Evolutionary conservation across 2,329 filamentous ascomycete genomes (phyloP).

Genomic region (Diaporthe amygdali): DNA sequence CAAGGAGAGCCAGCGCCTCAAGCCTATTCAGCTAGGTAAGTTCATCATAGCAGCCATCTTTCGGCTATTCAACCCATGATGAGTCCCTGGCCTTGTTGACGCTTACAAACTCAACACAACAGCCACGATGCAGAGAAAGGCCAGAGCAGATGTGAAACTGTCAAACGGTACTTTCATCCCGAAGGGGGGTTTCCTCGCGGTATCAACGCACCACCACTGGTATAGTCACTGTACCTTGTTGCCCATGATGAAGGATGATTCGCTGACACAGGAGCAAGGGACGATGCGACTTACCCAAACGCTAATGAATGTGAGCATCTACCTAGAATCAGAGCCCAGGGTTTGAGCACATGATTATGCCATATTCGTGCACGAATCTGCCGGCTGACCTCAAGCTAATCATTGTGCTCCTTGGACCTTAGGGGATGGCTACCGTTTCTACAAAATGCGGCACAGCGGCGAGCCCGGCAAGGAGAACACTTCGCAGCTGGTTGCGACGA

Average conservation of each 20-base stretch:
- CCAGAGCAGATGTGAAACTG: conserved; percentile 24
- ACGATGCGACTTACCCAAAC: background rate
- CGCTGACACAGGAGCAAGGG: background rate
- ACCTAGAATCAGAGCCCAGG: no score
- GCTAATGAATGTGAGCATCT: background rate
- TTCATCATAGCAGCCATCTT: background rate
- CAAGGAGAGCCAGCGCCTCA: conserved; percentile 43
- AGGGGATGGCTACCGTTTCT: conserved; percentile 3
- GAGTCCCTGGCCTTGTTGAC: background rate
- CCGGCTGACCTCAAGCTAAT: background rate
- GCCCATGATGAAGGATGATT: background rate
- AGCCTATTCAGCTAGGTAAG: background rate
- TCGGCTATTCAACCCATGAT: fast-evolving
- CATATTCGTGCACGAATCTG: no score
- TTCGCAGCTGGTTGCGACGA: background rate
- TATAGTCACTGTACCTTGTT: background rate
- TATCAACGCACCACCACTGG: background rate
- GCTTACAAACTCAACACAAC: background rate
- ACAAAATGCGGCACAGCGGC: conserved; percentile 22
- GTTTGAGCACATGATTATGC: background rate
- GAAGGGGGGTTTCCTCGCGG: conserved; percentile 22
- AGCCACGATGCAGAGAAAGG: conserved; percentile 28
- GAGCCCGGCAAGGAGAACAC: conserved; percentile 25
- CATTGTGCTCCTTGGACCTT: no score
- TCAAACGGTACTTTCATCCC: conserved; percentile 31